These are phyloP conservation scores for Pseudocercospora fuligena DNA, from an alignment of 2,329 filamentous ascomycete genomes.

Conservation along the genomic window DNA sequence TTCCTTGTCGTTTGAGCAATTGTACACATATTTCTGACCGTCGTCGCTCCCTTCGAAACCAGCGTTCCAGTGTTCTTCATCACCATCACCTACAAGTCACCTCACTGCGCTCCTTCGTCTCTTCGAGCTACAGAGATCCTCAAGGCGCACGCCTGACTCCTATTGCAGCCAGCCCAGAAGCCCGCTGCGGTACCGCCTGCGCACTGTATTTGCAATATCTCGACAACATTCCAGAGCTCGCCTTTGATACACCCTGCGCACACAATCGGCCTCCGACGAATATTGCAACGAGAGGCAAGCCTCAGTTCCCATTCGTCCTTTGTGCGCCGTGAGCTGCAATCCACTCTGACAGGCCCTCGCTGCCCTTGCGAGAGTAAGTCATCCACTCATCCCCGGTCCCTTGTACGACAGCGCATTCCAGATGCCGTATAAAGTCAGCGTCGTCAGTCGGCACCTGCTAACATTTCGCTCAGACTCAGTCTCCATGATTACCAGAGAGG, in stretches of 20 bases:
- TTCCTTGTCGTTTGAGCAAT: constrained; percentile 8
- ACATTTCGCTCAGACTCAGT: constrained; percentile 25
- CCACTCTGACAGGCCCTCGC: constrained; percentile 27
- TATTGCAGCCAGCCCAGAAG: constrained; percentile 3
- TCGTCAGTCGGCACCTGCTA: constrained; percentile 17
- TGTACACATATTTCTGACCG: constrained; percentile 11
- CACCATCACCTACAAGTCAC: background rate
- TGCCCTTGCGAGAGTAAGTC: constrained; percentile 35
- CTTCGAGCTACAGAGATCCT: background rate
- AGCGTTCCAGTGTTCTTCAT: constrained; percentile 2
- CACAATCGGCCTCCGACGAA: constrained; percentile 16
- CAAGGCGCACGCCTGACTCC: constrained; percentile 7
- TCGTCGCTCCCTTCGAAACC: constrained; percentile 8
- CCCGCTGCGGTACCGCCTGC: constrained; percentile 5
- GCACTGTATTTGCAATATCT: constrained; percentile 27
- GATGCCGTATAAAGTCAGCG: constrained; percentile 23
- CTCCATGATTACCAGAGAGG: constrained; percentile 50
- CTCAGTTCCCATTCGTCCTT: constrained; percentile 24
- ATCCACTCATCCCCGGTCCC: constrained; percentile 24
- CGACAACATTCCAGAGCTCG: constrained; percentile 27
- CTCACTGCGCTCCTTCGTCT: background rate
- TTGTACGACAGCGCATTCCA: constrained; percentile 30
- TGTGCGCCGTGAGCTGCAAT: constrained; percentile 27
- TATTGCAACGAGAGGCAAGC: constrained; percentile 22
- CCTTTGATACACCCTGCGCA: constrained; percentile 23